Evolutionary conservation across 306 rosid species (phyloP).

Genomic region (Malus domestica): DNA sequence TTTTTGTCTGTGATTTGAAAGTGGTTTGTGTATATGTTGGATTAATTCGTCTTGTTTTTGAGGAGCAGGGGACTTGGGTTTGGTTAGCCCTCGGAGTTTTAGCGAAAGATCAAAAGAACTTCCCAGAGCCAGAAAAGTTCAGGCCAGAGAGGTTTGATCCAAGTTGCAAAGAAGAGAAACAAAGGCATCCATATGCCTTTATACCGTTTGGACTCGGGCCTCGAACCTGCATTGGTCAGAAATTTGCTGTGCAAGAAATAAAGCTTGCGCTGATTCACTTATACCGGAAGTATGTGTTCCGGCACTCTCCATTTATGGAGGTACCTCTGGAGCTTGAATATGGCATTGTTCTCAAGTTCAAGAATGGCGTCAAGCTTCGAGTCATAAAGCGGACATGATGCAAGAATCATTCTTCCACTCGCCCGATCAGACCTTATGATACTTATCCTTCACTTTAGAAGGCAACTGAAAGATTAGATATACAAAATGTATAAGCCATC

Average conservation of each 20-base stretch:
- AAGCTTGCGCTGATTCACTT: conserved; percentile 80
- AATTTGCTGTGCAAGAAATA: conserved; percentile 68
- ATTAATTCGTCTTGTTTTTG: neutral
- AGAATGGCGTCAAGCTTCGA: conserved; percentile 68
- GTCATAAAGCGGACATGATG: conserved; percentile 36
- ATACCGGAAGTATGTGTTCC: conserved; percentile 61
- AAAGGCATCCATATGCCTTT: conserved; percentile 79
- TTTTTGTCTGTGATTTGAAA: neutral
- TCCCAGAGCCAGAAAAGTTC: conserved; percentile 90
- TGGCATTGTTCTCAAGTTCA: conserved; percentile 88
- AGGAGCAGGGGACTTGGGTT: conserved; percentile 87
- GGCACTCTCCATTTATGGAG: conserved; percentile 82
- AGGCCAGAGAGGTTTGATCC: conserved; percentile 91
- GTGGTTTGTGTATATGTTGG: neutral
- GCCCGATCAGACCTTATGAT: neutral
- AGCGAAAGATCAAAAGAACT: conserved; percentile 76
- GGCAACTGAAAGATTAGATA: neutral
- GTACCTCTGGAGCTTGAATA: conserved; percentile 68
- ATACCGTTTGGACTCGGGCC: conserved; percentile 93
- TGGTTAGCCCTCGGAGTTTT: conserved; percentile 90
- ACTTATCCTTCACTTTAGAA: neutral
- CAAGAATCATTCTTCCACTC: neutral
- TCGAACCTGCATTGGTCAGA: conserved; percentile 82
- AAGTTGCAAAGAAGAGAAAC: conserved; percentile 59
- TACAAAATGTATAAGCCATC: too few relatives aligned